Base-by-base conservation (phyloP, 129 eudicot species). In the Tagetes patula region DNA sequence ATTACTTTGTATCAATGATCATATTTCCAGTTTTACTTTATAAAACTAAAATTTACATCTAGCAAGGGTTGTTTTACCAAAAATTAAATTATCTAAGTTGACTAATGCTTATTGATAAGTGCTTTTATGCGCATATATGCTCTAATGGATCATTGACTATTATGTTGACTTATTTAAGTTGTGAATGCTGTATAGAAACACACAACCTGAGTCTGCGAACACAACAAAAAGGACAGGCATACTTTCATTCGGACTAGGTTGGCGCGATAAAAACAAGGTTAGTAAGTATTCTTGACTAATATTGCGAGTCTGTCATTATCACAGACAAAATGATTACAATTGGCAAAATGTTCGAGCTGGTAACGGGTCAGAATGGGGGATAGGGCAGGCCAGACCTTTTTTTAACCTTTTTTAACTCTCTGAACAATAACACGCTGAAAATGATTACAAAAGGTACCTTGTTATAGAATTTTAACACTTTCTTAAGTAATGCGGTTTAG, bases 221-320 rank as follows among this genome's bases (percentile, higher is more conserved):
- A 31, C 80, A 61, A 61, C 45, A 30, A 89, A 58, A 67, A 89
- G 46, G 79, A 59, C 86, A 38, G 84, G 96, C 73, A 66, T 93
- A 55, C 92, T 93, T 62, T 86, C 98, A 9, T 93, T 93, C 74
- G 90, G 95, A 78, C 87, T 89, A 33, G 91, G 89, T 50, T 93
- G 98, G 98, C 96, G 96, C 56, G 95, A 92, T 54, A 86, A 83
- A 67, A 89, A 77, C 84, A 93, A 87, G 96, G 98, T 84, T 75
- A 39, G 62, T 43, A 36, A 36, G 43, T 12, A 52, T 61, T 61
- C 61, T 69, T 64, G 20, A 62, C 55, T 38, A 67, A 39, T 48
- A 4, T 6, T 73, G 0, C 31, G 66, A 39, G 43, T 33, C 43
- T n/a, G 37, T 45, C 39, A n/a, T 14, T n/a, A 64, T 12, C 9